Conservation (phyloP, 805 yeast species). For the Ogataea trehaloabstinens region DNA sequence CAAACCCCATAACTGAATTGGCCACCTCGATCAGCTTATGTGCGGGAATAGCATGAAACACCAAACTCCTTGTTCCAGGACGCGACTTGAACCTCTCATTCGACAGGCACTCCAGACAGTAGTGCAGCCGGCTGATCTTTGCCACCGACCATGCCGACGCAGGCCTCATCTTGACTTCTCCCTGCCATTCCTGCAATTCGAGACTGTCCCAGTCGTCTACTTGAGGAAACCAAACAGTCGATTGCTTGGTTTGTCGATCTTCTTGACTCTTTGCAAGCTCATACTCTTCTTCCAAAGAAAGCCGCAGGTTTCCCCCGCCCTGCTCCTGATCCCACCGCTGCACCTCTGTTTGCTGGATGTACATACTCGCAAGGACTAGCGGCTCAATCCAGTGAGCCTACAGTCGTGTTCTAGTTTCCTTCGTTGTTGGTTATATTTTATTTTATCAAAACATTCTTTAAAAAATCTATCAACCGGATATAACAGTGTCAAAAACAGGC, state of each 20-base stretch:
- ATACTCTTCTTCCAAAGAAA: slow-evolving; percentile 9
- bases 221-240: slow-evolving; percentile 21
- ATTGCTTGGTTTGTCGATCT: neutral
- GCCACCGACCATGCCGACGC: slow-evolving; percentile 28
- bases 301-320: slow-evolving; percentile 1
- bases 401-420: too few relatives aligned
- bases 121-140: slow-evolving; percentile 17
- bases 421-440: too few relatives aligned
- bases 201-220: slow-evolving; percentile 20
- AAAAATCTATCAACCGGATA: slow-evolving; percentile 21
- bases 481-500: slow-evolving; percentile 60
- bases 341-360: slow-evolving; percentile 3
- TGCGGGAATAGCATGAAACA: slow-evolving; percentile 21
- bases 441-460: too few relatives aligned
- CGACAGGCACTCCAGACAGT: slow-evolving; percentile 12
- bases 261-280: slow-evolving; percentile 1
- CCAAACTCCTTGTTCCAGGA: slow-evolving; percentile 7
- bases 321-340: slow-evolving; percentile 2
- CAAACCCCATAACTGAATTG: slow-evolving; percentile 49
- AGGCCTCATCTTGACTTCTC: slow-evolving; percentile 19
- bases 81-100: slow-evolving; percentile 12
- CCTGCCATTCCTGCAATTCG: slow-evolving; percentile 21
- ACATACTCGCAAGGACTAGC: too few relatives aligned
- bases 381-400: too few relatives aligned
- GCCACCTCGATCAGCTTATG: slow-evolving; percentile 35